Evolutionary conservation across 257 asterid species (phyloP).

Genomic region (Ehretia macrophylla): DNA sequence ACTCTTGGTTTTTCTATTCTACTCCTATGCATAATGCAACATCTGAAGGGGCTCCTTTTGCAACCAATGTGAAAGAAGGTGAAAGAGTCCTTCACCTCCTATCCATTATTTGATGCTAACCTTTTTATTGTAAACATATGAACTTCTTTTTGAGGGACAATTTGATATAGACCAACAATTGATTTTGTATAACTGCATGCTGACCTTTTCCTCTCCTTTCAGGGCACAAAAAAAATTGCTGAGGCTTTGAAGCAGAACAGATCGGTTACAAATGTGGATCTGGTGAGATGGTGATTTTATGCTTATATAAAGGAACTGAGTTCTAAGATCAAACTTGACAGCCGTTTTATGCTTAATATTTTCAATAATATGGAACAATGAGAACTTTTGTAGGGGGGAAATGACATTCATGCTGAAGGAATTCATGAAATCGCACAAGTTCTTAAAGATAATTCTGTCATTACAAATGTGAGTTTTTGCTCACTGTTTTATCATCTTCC

Average conservation of each 20-base stretch:
- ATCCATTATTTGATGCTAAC: too few relatives aligned
- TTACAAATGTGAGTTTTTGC: constrained; percentile 61
- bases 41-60: too few relatives aligned
- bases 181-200: too few relatives aligned
- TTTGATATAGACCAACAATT: too few relatives aligned
- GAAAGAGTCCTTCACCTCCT: too few relatives aligned
- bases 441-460: constrained; percentile 73
- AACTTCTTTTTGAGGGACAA: too few relatives aligned
- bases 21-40: too few relatives aligned
- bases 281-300: constrained; percentile 37
- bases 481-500: background rate
- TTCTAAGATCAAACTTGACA: background rate
- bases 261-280: constrained; percentile 72
- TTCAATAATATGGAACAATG: background rate
- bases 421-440: constrained; percentile 60
- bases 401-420: constrained; percentile 87
- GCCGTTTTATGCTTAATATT: background rate
- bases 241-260: constrained; percentile 86
- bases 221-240: constrained; percentile 92
- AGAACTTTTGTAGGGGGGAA: constrained; percentile 71
- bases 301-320: background rate
- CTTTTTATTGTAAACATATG: too few relatives aligned
- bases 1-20: too few relatives aligned
- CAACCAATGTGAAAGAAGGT: too few relatives aligned
- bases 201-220: background rate